These are phyloP conservation scores for Spergularia azorica DNA, from an alignment of 179 eudicot species.

Conservation along the genomic window DNA sequence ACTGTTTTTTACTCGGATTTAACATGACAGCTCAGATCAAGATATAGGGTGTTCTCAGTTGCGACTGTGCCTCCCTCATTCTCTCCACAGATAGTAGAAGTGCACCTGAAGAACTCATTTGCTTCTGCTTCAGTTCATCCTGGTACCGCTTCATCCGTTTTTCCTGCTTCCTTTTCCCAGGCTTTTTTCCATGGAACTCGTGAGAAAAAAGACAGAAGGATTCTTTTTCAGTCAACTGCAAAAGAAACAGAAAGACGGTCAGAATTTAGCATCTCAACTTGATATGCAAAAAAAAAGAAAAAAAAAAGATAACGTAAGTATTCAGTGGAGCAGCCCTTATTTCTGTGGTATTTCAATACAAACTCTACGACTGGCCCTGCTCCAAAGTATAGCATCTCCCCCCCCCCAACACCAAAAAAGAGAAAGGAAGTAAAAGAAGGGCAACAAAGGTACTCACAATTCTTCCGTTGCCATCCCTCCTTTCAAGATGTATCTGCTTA, in stretches of 20 bases:
- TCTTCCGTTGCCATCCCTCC: constrained; percentile 86
- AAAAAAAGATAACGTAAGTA: too few relatives aligned
- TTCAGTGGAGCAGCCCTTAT: too few relatives aligned
- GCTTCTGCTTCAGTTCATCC: constrained; percentile 78
- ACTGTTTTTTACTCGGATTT: constrained; percentile 67
- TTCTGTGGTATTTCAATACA: too few relatives aligned
- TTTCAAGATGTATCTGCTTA: constrained; percentile 78
- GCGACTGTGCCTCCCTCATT: constrained; percentile 88
- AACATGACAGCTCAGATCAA: constrained; percentile 79
- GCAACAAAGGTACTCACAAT: constrained; percentile 50
- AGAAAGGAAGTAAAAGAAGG: background rate
- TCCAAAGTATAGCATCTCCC: too few relatives aligned
- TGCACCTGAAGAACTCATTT: constrained; percentile 71
- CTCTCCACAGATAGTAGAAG: constrained; percentile 82
- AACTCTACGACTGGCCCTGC: too few relatives aligned
- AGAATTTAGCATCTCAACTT: constrained; percentile 2
- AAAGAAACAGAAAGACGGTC: constrained; percentile 14
- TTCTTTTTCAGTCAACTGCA: constrained; percentile 92
- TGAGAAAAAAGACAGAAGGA: constrained; percentile 76
- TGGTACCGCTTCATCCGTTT: constrained; percentile 78
- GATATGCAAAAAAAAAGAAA: background rate
- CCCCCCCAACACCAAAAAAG: background rate
- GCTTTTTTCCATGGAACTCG: constrained; percentile 85
- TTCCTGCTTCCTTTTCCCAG: constrained; percentile 90
- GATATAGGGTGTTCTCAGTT: constrained; percentile 65